These are phyloP conservation scores for Solidago caesia DNA, from an alignment of 129 eudicot species.

Conservation along the genomic window DNA sequence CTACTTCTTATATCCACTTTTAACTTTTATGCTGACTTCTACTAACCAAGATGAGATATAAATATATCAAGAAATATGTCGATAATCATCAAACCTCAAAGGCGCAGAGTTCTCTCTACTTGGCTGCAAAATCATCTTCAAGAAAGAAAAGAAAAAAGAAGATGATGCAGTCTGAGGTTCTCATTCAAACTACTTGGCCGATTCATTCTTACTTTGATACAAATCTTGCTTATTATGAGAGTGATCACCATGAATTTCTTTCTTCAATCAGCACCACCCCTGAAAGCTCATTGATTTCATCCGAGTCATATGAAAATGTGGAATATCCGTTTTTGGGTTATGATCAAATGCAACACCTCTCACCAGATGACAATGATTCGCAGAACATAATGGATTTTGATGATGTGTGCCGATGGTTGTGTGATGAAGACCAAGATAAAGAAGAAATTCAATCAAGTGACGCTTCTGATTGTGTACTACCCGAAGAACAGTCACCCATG, in stretches of 20 bases:
- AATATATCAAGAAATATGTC: conserved; percentile 25
- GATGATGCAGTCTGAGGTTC: conserved; percentile 50
- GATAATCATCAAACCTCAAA: conserved; percentile 27
- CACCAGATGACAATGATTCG: conserved; percentile 20
- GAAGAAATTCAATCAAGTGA: conserved; percentile 23
- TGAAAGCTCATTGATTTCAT: conserved; percentile 39
- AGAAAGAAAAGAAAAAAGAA: conserved; percentile 9
- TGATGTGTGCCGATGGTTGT: conserved; percentile 44
- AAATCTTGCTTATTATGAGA: conserved; percentile 34
- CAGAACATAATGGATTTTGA: conserved; percentile 32
- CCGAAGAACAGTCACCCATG: conserved; percentile 28
- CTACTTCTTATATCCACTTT: conserved; percentile 25
- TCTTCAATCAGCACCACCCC: conserved; percentile 38
- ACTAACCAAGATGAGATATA: conserved; percentile 23
- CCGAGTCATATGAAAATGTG: conserved; percentile 49
- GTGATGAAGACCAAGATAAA: conserved; percentile 33
- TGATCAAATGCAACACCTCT: conserved; percentile 38
- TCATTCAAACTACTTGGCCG: conserved; percentile 44
- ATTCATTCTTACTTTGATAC: conserved; percentile 24
- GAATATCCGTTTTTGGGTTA: conserved; percentile 32
- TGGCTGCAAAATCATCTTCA: conserved; percentile 13
- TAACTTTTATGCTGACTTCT: conserved; percentile 28
- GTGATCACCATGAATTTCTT: conserved; percentile 29
- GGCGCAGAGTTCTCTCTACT: background rate
- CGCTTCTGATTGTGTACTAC: conserved; percentile 6